These are phyloP conservation scores for Chlamydomonas urium DNA, from an alignment of 139 green algal genomes.

Conservation along the genomic window DNA sequence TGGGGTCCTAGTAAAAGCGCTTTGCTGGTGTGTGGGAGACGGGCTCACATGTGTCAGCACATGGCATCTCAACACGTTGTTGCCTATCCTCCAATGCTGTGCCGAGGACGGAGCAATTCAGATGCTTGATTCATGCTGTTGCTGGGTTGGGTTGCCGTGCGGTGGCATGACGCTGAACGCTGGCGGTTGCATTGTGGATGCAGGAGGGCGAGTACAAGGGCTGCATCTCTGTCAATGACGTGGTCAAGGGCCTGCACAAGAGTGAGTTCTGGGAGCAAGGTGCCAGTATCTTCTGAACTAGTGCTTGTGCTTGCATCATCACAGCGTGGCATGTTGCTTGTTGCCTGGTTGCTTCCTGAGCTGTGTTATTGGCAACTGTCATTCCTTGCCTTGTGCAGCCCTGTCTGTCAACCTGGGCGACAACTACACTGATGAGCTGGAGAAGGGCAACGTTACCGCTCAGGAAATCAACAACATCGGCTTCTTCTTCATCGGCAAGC, in stretches of 20 bases:
- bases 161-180: no score
- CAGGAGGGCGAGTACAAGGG: conserved; percentile 1
- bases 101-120: neutral
- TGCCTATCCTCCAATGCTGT: neutral
- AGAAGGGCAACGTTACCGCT: neutral
- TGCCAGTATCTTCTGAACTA: neutral
- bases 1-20: neutral
- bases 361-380: neutral
- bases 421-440: neutral
- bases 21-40: neutral
- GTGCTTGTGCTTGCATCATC: neutral
- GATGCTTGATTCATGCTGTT: neutral
- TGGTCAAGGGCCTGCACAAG: neutral
- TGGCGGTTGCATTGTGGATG: neutral
- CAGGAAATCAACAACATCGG: conserved; percentile 7
- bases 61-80: neutral
- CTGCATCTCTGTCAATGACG: neutral
- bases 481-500: conserved; percentile 7
- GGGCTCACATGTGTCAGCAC: neutral
- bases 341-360: neutral
- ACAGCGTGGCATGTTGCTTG: neutral
- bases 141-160: neutral
- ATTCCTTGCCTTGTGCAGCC: neutral
- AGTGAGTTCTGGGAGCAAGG: neutral
- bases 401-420: conserved; percentile 1